A percentile compares a stretch with the other conserved stretches of the same genome.
Conservation (phyloP, 148 eudicot species). For the Chenopodium album region DNA sequence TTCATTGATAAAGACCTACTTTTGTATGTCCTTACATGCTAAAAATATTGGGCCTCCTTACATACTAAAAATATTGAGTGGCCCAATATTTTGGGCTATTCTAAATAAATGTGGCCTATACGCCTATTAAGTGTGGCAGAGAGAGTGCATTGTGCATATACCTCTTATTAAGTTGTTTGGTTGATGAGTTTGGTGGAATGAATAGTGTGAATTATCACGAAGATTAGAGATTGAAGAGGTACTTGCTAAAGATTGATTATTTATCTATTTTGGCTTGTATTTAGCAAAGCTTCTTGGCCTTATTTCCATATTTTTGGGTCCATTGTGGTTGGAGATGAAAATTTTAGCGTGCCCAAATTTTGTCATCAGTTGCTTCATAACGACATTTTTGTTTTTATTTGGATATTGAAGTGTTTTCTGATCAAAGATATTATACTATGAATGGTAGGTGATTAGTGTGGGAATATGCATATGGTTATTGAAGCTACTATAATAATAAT, state of each 20-base stretch:
- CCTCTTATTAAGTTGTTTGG: not conserved
- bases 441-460: not conserved
- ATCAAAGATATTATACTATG: no score
- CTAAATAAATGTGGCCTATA: no score
- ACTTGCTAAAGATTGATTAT: not conserved
- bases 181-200: not conserved
- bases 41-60: no score
- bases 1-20: no score
- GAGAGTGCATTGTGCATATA: no score
- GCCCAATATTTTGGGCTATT: no score
- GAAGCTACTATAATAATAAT: no score
- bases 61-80: no score
- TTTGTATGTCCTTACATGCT: no score
- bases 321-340: not conserved
- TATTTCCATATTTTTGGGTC: not conserved
- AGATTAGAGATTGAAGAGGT: not conserved
- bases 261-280: not conserved
- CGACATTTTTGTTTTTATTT: no score
- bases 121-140: no score
- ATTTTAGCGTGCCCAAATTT: not conserved
- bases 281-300: not conserved
- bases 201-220: not conserved
- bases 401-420: not conserved
- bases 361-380: not conserved
- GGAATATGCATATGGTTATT: not conserved